Evolutionary conservation across 1,139 yeast species (phyloP), one percentile per base, ranked within the genome.

Genomic region (Debaryomyces nepalensis): DNA sequence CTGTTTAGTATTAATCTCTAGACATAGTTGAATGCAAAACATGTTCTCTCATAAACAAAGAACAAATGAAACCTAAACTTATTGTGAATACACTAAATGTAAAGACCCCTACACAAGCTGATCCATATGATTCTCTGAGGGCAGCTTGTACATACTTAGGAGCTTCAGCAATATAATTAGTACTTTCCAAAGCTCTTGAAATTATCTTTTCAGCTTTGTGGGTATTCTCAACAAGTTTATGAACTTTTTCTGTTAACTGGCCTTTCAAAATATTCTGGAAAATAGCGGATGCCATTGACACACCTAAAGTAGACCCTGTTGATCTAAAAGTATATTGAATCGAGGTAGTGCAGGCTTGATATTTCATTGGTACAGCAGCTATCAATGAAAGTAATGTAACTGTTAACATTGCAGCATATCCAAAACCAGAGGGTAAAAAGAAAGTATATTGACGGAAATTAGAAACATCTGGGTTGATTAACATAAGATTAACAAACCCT

Each of bases 301-400:
- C 87, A 15, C 91, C 91, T 38, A 83, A 59, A 0, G 90, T 83
- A 1, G 88, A 82, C 0, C 91, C 93, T 4, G 86, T 79, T 2
- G 90, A 82, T 52, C 91, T 70, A 64, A 83, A 84, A 3, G 87
- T 82, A 58, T 85, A 85, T 52, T 84, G 88, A 46, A 85, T 84
- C 1, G 89, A 82, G 0, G 93, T 85, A 0, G 87, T 79, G 5
- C 85, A 77, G 4, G 91, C 91, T 59, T 84, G 91, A 50, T 70
- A 75, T 48, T 79, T 77, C 30, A 64, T 68, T 2, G 87, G 86
- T 7, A 75, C 81, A 1, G 81, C 75, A 0, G 89, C 82, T 45
- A 85, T 83, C 64, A 85, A 71, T 0, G 90, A 83, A 35, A 84
- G 63, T 39, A 85, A 66, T 0, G 90, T 81, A 10, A 84, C 77